Base-by-base conservation (phyloP, 139 green algal species). In the Chlorella sp. region DNA sequence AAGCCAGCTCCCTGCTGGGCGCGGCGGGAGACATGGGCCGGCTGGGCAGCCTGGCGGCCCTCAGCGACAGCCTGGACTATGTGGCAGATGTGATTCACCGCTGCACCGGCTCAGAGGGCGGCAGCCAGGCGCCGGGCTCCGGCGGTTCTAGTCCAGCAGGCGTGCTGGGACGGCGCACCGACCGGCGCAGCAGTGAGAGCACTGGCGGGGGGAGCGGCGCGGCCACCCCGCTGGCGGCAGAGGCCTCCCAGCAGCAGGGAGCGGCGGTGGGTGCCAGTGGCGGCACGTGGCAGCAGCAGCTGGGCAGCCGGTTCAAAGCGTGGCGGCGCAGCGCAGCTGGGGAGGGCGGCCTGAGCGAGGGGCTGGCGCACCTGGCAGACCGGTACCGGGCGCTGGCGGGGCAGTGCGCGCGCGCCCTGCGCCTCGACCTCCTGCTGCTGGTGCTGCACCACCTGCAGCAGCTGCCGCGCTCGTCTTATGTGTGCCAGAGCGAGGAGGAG, bases 311-410 rank as follows among this genome's bases (percentile, higher is more conserved):
- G 67, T 44, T 83, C 46, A 28, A 26, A n/a, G 41, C 41, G 8
- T 86, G 80, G 81, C 81, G 81, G 41, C 38, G 46, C 41, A 48
- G 36, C 17, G 78, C 72, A 16, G 73, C 58, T 38, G 73, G 75
- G 72, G 34, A 44, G 41, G 79, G 64, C 20, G 76, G 65, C 17
- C 87, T 91, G 38, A 88, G 83, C 3, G 86, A 88, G 58, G 88
- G 90, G 41, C 83, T 93, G 34, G 43, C 74, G 28, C 83, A 91
- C 67, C 67, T 91, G 65, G 78, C 83, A 54, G 84, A 93, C 86
- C 76, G 86, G 85, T 96, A 94, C 76, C 87, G 90, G 13, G 90
- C 94, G 5, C 38, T 95, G 68, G 92, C 91, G 38, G 94, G 93
- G 34, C 82, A 83, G 54, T 91, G 86, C 62, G 30, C 77, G n/a